Conservation (phyloP, 768 basidiomycete species). For the Boletus reticuloceps region DNA sequence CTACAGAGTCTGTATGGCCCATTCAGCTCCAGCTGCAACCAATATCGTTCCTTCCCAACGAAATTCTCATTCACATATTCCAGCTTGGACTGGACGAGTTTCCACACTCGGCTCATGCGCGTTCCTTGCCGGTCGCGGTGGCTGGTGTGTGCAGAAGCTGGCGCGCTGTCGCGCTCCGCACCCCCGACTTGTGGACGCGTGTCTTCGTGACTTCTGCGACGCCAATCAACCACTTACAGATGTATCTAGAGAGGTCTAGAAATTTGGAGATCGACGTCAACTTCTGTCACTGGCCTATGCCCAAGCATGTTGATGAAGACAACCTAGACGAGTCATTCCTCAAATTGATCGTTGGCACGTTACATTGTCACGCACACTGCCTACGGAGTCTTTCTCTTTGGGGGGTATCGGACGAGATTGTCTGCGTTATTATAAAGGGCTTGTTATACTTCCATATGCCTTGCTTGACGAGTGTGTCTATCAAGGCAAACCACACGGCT, state of each 20-base stretch:
- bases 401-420: constrained; percentile 14
- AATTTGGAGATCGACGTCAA: constrained; percentile 1
- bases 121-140: constrained; percentile 1
- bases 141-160: constrained; percentile 17
- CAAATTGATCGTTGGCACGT: not conserved
- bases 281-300: constrained; percentile 14
- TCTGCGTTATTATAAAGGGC: constrained; percentile 2
- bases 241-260: constrained; percentile 9
- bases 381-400: constrained; percentile 8
- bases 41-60: constrained; percentile 18
- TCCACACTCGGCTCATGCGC: not conserved
- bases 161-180: not conserved
- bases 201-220: constrained; percentile 16
- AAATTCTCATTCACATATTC: constrained; percentile 16
- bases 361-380: constrained; percentile 3
- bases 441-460: constrained; percentile 1
- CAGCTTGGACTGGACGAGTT: not conserved
- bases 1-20: not conserved
- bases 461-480: constrained; percentile 7
- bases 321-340: constrained; percentile 3
- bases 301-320: not conserved
- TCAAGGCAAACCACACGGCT: constrained; percentile 7
- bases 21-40: constrained; percentile 15
- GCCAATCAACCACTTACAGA: not conserved
- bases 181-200: constrained; percentile 9